Base-by-base conservation (phyloP, 371 early-diverging fungal species). In the Basidiobolus heterosporus region DNA sequence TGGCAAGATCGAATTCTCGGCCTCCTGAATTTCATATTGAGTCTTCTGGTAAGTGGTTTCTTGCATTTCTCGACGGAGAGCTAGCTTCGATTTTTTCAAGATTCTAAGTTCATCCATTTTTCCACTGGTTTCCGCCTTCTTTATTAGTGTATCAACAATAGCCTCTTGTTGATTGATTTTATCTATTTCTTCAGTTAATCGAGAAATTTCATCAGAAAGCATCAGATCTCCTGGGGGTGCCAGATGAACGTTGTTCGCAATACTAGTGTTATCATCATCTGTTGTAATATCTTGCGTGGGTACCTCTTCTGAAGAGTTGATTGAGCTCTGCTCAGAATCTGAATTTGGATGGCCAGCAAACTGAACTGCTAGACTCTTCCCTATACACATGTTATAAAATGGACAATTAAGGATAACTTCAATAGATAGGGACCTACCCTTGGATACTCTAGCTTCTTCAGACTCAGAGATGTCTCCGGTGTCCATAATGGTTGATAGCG, bases 181-280 rank as follows among this genome's bases (percentile, higher is more conserved):
- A 13, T 74, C 73, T 20, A 77, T 60, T 5, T 74, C 74, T 36
- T 65, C 69, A 6, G 66, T 56, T 15, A 80, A 51, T 23, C 59
- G 58, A 42, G 64, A 54, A 13, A 76, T 65, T 48, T 76, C 69
- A 35, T 57, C 47, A 1, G 72, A 67, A 7, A 80, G 56, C 54
- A 82, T 66, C 36, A 82, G 57, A 46, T 80, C 83, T 9, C 80
- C 81, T 0, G 81, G 83, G 4, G 80, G 70, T 0, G 80, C 77
- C 37, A 73, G 60, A 45, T 69, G 70, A 0, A 78, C 60, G 24
- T 74, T 69, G 11, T 40, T 46, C 37, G 21, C 38, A 9, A 43
- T 22, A 11, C 24, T 44, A 15, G 47, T 19, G n/a, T 45, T 44
- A 23, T 52, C 59, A 21, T 43, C 45, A 3, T 36, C 46, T 5